Base-by-base conservation (phyloP, 2,329 filamentous ascomycete species). In the Arthrobotrys musiformis region DNA sequence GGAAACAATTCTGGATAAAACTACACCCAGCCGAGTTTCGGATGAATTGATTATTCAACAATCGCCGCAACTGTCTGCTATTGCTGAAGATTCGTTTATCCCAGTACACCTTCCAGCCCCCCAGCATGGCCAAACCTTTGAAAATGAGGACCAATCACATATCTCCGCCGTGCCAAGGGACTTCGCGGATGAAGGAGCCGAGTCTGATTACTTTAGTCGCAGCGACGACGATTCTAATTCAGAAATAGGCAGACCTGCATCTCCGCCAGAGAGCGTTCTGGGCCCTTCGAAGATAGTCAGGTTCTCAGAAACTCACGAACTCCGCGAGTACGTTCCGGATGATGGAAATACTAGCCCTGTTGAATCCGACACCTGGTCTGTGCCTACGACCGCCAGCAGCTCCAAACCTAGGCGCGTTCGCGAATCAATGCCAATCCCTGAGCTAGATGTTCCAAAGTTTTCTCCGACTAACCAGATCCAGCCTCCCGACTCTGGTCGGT, bases 111-210 rank as follows among this genome's bases (percentile, higher is more conserved):
- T 5, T 5, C 44, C 52, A n/a, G 35, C 28, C 7, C 11, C 15
- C n/a, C 37, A 26, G 6, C 7, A 62, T 15, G 9, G 9, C 1
- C 30, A 35, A 56, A 19, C 4, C 24, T 19, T 33, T 17, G 33
- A 24, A 40, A 5, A 7, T 9, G 22, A 37, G 8, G 2, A 26
- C 9, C 42, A 22, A 37, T 70, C 35, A 30, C 17, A 28, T 1
- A 11, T 33, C 3, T n/a, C 48, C 6, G 19, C 28, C 11, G 19
- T 22, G 6, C 3, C 37, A 7, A 35, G 46, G 15, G 48, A 70
- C 1, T 70, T 76, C 22, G 72, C 69, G 48, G 73, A 77, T 17
- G 73, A 77, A 48, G 73, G 73, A 3, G 30, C 70, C 19, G 56
- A 48, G 44, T 70, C 66, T 1, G 73, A 77, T n/a, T 56, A 30